Conservation (phyloP, 768 basidiomycete genomes). For the Thelephora ganbajun region DNA sequence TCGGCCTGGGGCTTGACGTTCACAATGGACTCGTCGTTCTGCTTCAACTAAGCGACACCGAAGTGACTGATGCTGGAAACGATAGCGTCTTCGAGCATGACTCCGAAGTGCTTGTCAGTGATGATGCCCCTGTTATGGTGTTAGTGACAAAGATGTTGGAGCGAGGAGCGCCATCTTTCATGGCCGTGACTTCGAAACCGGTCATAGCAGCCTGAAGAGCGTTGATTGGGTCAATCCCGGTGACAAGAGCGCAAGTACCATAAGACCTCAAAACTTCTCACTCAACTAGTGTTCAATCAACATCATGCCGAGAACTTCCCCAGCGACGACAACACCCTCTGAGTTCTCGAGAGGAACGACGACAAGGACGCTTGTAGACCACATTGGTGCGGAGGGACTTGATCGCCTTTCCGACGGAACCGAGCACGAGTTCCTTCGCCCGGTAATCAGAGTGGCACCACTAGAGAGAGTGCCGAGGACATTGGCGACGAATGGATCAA, state of each 20-base stretch:
- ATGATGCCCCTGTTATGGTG: conserved; percentile 98
- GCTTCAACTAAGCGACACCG: conserved; percentile 91
- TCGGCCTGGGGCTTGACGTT: conserved; percentile 99
- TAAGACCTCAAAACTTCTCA: conserved; percentile 15
- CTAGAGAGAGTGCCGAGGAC: conserved; percentile 11
- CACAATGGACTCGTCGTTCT: conserved; percentile 64
- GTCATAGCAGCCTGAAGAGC: conserved; percentile 99
- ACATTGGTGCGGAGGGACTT: conserved; percentile 14
- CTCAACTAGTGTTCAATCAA: conserved; percentile 13
- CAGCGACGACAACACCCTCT: conserved; percentile 15
- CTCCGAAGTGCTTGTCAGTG: conserved; percentile 77
- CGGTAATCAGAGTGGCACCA: conserved; percentile 10
- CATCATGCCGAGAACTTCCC: conserved; percentile 11
- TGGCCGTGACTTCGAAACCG: conserved; percentile 95
- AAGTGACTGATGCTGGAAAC: conserved; percentile 92
- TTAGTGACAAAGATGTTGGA: conserved; percentile 94
- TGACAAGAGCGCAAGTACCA: conserved; percentile 82
- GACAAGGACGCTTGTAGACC: conserved; percentile 17
- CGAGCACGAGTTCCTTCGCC: conserved; percentile 15
- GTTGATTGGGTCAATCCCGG: conserved; percentile 99
- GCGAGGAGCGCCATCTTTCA: conserved; percentile 91
- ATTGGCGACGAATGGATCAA: conserved; percentile 12
- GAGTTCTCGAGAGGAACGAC: conserved; percentile 16
- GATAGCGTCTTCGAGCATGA: conserved; percentile 97
- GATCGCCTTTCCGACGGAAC: conserved; percentile 16